Conservation (phyloP, 176 grass and related monocot genomes). For the Echinochloa phyllopogon region DNA sequence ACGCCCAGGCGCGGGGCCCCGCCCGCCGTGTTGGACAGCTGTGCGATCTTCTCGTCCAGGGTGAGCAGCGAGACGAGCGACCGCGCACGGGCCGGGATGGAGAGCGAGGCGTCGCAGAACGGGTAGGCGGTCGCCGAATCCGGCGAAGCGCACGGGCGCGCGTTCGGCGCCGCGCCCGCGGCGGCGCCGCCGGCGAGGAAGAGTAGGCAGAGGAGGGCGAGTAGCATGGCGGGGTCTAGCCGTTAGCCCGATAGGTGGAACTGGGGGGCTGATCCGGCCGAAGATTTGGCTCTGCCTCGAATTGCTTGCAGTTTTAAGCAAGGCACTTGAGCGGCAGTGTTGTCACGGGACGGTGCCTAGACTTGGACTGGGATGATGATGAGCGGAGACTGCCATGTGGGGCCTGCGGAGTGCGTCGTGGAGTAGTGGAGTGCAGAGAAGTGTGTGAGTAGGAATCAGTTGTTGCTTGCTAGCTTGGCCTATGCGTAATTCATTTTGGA, state of each 20-base stretch:
- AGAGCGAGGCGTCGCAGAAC: constrained; percentile 79
- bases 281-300: constrained; percentile 16
- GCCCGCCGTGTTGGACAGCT: constrained; percentile 81
- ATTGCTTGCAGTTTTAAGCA: constrained; percentile 4
- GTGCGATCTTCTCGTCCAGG: constrained; percentile 90
- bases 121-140: constrained; percentile 38
- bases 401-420: background rate
- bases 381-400: background rate
- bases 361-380: background rate
- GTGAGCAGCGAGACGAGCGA: constrained; percentile 80
- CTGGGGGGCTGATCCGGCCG: constrained; percentile 5
- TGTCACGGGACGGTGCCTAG: constrained; percentile 4
- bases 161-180: background rate
- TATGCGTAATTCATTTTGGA: background rate
- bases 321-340: background rate
- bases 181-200: background rate
- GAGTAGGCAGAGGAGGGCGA: constrained; percentile 19
- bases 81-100: constrained; percentile 59
- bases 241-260: constrained; percentile 19
- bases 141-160: constrained; percentile 45
- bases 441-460: background rate
- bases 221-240: constrained; percentile 34
- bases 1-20: constrained; percentile 78
- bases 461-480: constrained; percentile 4
- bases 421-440: background rate